phyloP scores from a whole-genome alignment of 1,139 yeast species.

The Debaryomyces singareniensis region DNA sequence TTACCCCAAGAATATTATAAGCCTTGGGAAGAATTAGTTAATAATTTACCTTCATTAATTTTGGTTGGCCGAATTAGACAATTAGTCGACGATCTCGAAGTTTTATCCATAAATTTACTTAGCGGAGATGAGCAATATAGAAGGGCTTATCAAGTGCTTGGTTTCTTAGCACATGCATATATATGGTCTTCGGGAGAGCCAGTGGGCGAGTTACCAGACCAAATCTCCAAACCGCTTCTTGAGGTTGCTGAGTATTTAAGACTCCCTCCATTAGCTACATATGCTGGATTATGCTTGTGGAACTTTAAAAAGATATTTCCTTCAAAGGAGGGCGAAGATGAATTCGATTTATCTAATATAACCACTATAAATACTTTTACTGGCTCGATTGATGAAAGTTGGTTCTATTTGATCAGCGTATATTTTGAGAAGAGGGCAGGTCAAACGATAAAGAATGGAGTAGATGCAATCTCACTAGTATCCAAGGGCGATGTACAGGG shows the following conservation, averaged over 20 bases:
- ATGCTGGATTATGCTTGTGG: conserved; percentile 86
- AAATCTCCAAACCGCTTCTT: conserved; percentile 66
- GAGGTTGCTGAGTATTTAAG: conserved; percentile 53
- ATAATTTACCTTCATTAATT: conserved; percentile 65
- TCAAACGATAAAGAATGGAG: conserved; percentile 53
- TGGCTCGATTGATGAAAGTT: conserved; percentile 84
- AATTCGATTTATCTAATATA: conserved; percentile 56
- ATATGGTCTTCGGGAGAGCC: conserved; percentile 79
- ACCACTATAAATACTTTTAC: conserved; percentile 83
- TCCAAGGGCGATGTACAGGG: conserved; percentile 22
- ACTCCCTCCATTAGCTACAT: conserved; percentile 82
- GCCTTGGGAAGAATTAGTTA: conserved; percentile 73
- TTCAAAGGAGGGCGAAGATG: conserved; percentile 25
- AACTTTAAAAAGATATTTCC: conserved; percentile 66
- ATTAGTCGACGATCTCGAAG: conserved; percentile 55
- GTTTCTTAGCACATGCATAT: conserved; percentile 82
- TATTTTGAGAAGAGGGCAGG: conserved; percentile 83
- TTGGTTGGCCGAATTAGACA: conserved; percentile 56
- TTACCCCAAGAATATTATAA: conserved; percentile 58
- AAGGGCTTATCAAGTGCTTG: conserved; percentile 73
- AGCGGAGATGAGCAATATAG: conserved; percentile 47
- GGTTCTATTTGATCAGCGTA: conserved; percentile 89
- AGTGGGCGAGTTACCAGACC: conserved; percentile 57
- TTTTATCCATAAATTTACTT: conserved; percentile 42
- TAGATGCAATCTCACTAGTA: conserved; percentile 31